Evolutionary conservation across 1,284 basidiomycete genomes (phyloP).

Genomic region (Marasmius tenuissimus): DNA sequence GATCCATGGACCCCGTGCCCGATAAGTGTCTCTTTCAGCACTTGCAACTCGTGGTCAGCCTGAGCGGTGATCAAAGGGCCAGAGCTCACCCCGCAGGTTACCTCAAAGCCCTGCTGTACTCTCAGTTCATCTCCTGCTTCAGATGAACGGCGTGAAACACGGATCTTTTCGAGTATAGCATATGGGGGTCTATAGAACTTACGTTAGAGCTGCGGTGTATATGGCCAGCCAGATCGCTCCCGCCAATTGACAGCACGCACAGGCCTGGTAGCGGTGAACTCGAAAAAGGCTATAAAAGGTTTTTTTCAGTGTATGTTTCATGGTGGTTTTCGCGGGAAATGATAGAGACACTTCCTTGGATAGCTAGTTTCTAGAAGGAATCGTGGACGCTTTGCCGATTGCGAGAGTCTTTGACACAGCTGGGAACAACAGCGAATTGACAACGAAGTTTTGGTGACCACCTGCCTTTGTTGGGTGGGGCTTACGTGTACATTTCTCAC

Average conservation of each 20-base stretch:
- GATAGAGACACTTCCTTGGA: too few species aligned
- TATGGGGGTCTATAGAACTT: not conserved
- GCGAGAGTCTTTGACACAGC: not conserved
- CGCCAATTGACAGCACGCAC: conserved; percentile 1
- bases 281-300: not conserved
- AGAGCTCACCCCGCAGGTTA: not conserved
- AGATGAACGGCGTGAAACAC: conserved; percentile 10
- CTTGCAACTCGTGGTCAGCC: not conserved
- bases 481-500: not conserved
- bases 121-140: not conserved
- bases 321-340: too few species aligned
- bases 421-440: not conserved
- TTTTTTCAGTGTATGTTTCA: too few species aligned
- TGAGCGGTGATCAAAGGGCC: not conserved
- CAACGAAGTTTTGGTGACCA: not conserved
- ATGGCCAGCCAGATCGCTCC: not conserved
- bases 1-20: not conserved
- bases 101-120: not conserved
- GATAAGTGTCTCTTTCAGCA: not conserved
- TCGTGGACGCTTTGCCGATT: too few species aligned
- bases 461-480: not conserved
- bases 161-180: conserved; percentile 8
- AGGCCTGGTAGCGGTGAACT: conserved; percentile 3
- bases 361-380: too few species aligned
- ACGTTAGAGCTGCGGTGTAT: not conserved